phyloP scores from a whole-genome alignment of 441 rosid genomes.

The Bruguiera hainesii region DNA sequence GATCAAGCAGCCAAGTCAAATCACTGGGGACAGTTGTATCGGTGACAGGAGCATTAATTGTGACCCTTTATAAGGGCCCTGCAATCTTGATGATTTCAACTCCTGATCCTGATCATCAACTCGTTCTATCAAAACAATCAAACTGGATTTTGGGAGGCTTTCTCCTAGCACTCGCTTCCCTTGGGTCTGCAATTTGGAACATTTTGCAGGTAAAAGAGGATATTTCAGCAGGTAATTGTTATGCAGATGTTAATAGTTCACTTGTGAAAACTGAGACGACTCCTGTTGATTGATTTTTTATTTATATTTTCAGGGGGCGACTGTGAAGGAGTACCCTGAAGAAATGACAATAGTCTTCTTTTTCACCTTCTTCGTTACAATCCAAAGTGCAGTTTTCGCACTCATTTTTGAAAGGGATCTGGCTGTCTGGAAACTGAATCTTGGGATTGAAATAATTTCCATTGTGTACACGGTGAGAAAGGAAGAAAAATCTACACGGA shows the following conservation, averaged over 20 bases:
- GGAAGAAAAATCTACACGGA: no score
- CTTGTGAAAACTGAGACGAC: neutral
- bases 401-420: conserved; percentile 27
- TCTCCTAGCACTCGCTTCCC: conserved; percentile 24
- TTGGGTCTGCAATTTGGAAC: conserved; percentile 37
- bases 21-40: conserved; percentile 36
- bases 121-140: conserved; percentile 18
- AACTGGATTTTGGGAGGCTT: conserved; percentile 47
- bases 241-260: no score
- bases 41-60: conserved; percentile 42
- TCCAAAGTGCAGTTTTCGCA: conserved; percentile 34
- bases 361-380: conserved; percentile 34
- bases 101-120: conserved; percentile 14
- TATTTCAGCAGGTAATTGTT: no score
- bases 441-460: conserved; percentile 30
- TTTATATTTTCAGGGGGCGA: conserved; percentile 34
- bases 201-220: conserved; percentile 35
- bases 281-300: neutral
- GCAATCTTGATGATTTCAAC: conserved; percentile 22
- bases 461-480: conserved; percentile 35
- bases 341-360: conserved; percentile 42
- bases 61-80: conserved; percentile 50
- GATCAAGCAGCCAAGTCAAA: conserved; percentile 43
- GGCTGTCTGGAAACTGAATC: conserved; percentile 37
- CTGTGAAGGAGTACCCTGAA: conserved; percentile 39